Conservation (phyloP, 805 yeast genomes). For the Candida nitratophila region DNA sequence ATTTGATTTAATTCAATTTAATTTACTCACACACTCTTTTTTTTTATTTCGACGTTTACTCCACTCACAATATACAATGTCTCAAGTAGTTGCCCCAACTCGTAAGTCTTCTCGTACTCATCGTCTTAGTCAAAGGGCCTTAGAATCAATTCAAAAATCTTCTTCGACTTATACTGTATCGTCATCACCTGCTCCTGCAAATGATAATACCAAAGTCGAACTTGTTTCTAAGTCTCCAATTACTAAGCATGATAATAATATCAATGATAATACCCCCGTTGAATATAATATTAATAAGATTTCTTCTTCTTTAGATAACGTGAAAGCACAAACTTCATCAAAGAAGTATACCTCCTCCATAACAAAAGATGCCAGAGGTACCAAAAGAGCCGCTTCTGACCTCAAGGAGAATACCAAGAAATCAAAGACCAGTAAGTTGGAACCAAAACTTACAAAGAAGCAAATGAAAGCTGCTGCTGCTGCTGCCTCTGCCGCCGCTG, state of each 20-base stretch:
- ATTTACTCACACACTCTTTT: too few species aligned
- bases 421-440: background rate
- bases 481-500: too few species aligned
- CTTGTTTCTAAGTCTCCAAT: background rate
- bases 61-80: background rate
- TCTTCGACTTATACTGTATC: too few species aligned
- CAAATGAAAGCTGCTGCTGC: too few species aligned
- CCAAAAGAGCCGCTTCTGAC: background rate
- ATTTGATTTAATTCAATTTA: too few species aligned
- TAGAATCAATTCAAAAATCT: conserved; percentile 1
- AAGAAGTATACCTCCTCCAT: too few species aligned
- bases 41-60: too few species aligned
- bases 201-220: background rate
- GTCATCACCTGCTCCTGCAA: background rate
- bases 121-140: conserved; percentile 2
- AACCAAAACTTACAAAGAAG: background rate
- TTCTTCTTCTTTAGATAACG: background rate
- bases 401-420: background rate
- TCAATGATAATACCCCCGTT: background rate
- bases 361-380: background rate
- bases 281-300: background rate
- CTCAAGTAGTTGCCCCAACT: background rate
- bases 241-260: background rate
- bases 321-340: too few species aligned
- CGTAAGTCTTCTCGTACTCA: conserved; percentile 4